phyloP scores from a whole-genome alignment of 352 stramenopile genomes.

The Pythium pyrilobum region DNA sequence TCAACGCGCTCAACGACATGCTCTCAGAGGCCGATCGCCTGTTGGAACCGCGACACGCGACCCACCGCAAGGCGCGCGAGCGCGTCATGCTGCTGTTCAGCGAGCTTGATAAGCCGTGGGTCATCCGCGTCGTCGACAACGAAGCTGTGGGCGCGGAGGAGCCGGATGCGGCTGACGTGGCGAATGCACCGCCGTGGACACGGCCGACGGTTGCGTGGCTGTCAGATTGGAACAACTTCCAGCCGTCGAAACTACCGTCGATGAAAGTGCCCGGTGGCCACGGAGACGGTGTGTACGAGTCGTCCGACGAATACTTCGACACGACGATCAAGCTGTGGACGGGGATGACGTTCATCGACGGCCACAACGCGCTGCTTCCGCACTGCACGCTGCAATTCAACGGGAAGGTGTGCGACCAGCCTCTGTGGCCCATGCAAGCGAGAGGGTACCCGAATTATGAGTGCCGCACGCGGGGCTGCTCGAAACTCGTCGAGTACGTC shows the following conservation, averaged over 20 bases:
- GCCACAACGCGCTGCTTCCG: slow-evolving; percentile 73
- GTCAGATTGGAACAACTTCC: slow-evolving; percentile 60
- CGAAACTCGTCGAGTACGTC: slow-evolving; percentile 43
- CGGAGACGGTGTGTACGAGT: slow-evolving; percentile 63
- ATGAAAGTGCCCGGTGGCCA: slow-evolving; percentile 54
- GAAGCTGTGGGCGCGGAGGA: not conserved
- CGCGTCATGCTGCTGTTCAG: slow-evolving; percentile 44
- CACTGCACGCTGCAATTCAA: slow-evolving; percentile 52
- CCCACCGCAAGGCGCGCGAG: slow-evolving; percentile 44
- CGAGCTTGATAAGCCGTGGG: slow-evolving; percentile 71
- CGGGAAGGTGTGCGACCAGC: slow-evolving; percentile 61
- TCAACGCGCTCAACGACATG: slow-evolving; percentile 49
- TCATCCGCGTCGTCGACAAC: slow-evolving; percentile 31
- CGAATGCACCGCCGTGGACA: slow-evolving; percentile 37
- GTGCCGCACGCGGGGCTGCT: slow-evolving; percentile 55
- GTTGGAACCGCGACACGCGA: slow-evolving; percentile 33
- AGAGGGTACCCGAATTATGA: slow-evolving; percentile 6
- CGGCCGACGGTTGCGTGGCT: slow-evolving; percentile 71
- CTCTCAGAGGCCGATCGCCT: slow-evolving; percentile 38
- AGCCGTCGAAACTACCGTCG: slow-evolving; percentile 55
- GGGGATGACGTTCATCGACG: slow-evolving; percentile 86
- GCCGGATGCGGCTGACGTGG: not conserved
- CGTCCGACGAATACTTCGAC: slow-evolving; percentile 69
- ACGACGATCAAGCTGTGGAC: slow-evolving; percentile 75
- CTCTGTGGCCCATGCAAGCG: slow-evolving; percentile 47